Conservation (phyloP, 768 basidiomycete species). For the Mrakia frigida region DNA sequence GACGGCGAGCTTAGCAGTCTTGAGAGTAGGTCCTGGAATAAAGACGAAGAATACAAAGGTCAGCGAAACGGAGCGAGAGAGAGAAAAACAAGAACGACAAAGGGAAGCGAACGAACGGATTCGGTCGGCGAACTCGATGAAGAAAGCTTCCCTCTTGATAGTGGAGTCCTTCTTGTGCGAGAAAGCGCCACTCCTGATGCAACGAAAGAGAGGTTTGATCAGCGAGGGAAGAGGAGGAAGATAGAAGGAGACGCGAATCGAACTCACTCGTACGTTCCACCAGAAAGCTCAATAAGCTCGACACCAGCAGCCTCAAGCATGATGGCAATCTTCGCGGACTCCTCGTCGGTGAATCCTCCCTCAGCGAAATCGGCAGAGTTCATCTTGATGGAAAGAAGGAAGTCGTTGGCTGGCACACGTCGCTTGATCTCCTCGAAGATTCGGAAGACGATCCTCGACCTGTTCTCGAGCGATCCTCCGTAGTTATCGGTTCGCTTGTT, state of each 20-base stretch:
- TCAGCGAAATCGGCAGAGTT: slow-evolving; percentile 1
- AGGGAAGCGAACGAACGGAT: not conserved
- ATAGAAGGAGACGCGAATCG: too few relatives aligned
- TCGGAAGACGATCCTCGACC: slow-evolving; percentile 43
- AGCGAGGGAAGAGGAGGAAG: too few relatives aligned
- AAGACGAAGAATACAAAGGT: not conserved
- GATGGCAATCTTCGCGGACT: not conserved
- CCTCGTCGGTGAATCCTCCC: slow-evolving; percentile 18
- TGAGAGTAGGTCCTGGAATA: slow-evolving; percentile 33
- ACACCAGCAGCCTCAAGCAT: slow-evolving; percentile 21
- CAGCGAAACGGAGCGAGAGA: slow-evolving; percentile 2
- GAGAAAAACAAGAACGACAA: not conserved
- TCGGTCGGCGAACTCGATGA: slow-evolving; percentile 24
- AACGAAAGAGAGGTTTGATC: not conserved
- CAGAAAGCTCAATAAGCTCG: slow-evolving; percentile 28
- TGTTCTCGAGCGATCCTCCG: slow-evolving; percentile 42
- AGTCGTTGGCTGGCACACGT: slow-evolving; percentile 17
- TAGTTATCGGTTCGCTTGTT: slow-evolving; percentile 46
- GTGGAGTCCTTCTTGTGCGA: slow-evolving; percentile 41
- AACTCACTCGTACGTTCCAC: slow-evolving; percentile 34
- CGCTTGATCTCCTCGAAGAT: slow-evolving; percentile 42
- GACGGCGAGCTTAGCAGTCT: slow-evolving; percentile 38
- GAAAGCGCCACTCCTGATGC: slow-evolving; percentile 21
- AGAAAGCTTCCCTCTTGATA: slow-evolving; percentile 38
- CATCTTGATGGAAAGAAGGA: slow-evolving; percentile 25